A percentile compares a stretch with the other conserved stretches of the same genome.
These are phyloP conservation scores for Saccharomycopsis sp. DNA, from an alignment of 805 yeast species.

Conservation along the genomic window DNA sequence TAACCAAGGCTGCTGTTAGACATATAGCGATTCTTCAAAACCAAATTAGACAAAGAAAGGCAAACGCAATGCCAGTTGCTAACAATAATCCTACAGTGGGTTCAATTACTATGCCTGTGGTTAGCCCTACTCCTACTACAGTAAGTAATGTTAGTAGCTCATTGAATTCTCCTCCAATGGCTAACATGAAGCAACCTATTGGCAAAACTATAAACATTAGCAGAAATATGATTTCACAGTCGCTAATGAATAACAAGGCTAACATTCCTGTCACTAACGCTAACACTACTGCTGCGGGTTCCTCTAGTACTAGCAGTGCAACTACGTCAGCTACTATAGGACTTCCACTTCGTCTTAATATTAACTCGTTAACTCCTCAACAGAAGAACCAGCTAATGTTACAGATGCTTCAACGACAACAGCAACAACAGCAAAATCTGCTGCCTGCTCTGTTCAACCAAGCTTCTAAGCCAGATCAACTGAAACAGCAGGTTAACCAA, in stretches of 20 bases:
- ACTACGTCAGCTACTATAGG: background rate
- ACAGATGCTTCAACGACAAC: conserved; percentile 15
- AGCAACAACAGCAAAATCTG: conserved; percentile 6
- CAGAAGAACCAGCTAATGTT: conserved; percentile 15
- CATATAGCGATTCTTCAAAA: conserved; percentile 50
- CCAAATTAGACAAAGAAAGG: conserved; percentile 11
- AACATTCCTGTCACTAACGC: background rate
- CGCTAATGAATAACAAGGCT: conserved; percentile 6
- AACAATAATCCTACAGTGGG: too few species aligned
- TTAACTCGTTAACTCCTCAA: conserved; percentile 16
- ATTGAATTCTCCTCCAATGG: background rate
- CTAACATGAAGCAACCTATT: conserved; percentile 12
- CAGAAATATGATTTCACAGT: conserved; percentile 15
- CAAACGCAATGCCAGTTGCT: background rate
- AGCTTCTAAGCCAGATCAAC: conserved; percentile 10
- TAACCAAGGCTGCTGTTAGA: conserved; percentile 57
- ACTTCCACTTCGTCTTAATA: conserved; percentile 1
- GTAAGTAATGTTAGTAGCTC: background rate
- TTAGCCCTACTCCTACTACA: background rate
- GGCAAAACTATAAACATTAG: conserved; percentile 15
- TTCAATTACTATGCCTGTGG: background rate
- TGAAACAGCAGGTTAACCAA: conserved; percentile 6
- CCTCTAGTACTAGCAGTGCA: background rate
- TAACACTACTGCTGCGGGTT: background rate
- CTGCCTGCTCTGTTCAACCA: too few species aligned